phyloP scores from a whole-genome alignment of 225 moss, liverwort and hornwort species.

The Sphagnum contortum region DNA sequence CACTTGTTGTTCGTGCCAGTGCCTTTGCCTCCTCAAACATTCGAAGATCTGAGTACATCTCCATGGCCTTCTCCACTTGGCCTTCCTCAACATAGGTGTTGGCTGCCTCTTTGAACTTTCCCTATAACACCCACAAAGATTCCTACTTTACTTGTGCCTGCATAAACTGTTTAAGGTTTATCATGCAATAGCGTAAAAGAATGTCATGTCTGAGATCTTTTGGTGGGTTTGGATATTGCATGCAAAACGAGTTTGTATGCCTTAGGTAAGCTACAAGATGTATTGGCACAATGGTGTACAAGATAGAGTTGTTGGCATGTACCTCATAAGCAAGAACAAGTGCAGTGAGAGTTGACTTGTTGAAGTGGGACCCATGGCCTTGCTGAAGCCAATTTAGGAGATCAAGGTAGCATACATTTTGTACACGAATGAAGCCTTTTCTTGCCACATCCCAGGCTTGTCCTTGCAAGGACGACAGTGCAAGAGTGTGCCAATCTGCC shows the following conservation, averaged over 20 bases:
- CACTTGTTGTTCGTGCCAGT: constrained; percentile 52
- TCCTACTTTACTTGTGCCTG: neutral
- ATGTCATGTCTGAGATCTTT: too few relatives aligned
- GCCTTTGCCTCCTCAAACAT: constrained; percentile 94
- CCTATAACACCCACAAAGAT: constrained; percentile 21
- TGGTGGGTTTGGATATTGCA: too few relatives aligned
- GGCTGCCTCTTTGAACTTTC: constrained; percentile 80
- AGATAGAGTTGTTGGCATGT: neutral
- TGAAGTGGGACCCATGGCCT: constrained; percentile 37
- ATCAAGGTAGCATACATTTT: constrained; percentile 72
- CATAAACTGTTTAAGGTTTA: neutral
- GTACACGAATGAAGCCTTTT: constrained; percentile 67
- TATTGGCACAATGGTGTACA: too few relatives aligned
- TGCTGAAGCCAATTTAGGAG: constrained; percentile 65
- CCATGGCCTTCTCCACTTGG: constrained; percentile 78
- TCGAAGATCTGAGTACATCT: constrained; percentile 88
- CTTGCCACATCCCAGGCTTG: constrained; percentile 77
- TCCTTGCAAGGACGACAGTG: constrained; percentile 59
- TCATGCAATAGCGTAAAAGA: too few relatives aligned
- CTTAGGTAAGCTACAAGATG: too few relatives aligned
- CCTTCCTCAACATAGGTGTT: constrained; percentile 72
- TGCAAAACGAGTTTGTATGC: too few relatives aligned
- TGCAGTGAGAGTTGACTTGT: constrained; percentile 52
- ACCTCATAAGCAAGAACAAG: constrained; percentile 91
- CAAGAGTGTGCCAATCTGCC: constrained; percentile 86